Evolutionary conservation across 805 yeast species (phyloP).

Genomic region (Teunomyces pallodes): DNA sequence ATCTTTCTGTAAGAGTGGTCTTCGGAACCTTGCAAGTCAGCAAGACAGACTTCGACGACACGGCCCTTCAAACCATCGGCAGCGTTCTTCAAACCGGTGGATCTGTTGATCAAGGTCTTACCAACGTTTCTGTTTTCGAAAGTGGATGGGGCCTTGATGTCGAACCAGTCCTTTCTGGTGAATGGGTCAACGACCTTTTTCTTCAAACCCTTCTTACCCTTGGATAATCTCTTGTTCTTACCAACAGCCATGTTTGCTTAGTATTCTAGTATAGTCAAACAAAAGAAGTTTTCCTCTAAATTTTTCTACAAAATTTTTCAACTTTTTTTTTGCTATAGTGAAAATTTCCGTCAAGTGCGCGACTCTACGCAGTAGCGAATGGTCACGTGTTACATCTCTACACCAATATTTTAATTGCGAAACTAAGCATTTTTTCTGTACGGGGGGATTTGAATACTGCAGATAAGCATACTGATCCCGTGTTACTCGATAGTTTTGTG

Average conservation of each 20-base stretch:
- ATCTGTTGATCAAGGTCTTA: slow-evolving; percentile 96
- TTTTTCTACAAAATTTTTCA: slow-evolving; percentile 8
- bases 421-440: too few species aligned
- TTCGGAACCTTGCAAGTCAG: slow-evolving; percentile 98
- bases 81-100: slow-evolving; percentile 97
- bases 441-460: background rate
- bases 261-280: slow-evolving; percentile 7
- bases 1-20: slow-evolving; percentile 98
- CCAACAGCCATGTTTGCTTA: slow-evolving; percentile 59
- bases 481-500: background rate
- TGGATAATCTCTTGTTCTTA: slow-evolving; percentile 84
- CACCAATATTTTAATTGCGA: background rate
- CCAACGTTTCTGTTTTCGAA: slow-evolving; percentile 98
- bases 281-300: slow-evolving; percentile 6
- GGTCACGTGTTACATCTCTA: background rate
- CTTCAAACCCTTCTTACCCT: slow-evolving; percentile 96
- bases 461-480: background rate
- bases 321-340: slow-evolving; percentile 2
- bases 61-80: slow-evolving; percentile 98
- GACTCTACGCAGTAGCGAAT: background rate
- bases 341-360: slow-evolving; percentile 1
- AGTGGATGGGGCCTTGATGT: slow-evolving; percentile 98
- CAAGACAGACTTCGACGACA: slow-evolving; percentile 91
- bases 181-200: slow-evolving; percentile 99
- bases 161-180: slow-evolving; percentile 99